phyloP scores from a whole-genome alignment of 164 flowering plant species.

The Sedum album region DNA sequence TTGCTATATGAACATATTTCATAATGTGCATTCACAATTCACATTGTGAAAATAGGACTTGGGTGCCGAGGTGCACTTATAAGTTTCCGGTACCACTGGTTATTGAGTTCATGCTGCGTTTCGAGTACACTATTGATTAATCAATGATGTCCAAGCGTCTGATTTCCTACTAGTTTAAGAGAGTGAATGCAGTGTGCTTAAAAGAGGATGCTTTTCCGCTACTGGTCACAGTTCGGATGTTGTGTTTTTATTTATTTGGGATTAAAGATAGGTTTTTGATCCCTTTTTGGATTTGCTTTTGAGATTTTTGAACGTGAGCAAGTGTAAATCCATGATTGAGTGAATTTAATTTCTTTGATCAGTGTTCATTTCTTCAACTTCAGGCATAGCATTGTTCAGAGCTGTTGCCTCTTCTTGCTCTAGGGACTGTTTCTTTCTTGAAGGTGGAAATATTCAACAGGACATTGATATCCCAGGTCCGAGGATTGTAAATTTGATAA shows the following conservation, averaged over 20 bases:
- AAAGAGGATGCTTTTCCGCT: too few relatives aligned
- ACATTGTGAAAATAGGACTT: neutral
- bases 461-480: slow-evolving; percentile 39
- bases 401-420: slow-evolving; percentile 87
- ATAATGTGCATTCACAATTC: too few relatives aligned
- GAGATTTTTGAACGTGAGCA: neutral
- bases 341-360: neutral
- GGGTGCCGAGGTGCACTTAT: neutral
- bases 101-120: neutral
- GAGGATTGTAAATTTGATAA: slow-evolving; percentile 54
- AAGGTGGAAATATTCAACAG: slow-evolving; percentile 69
- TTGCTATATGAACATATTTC: too few relatives aligned
- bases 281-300: too few relatives aligned
- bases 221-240: too few relatives aligned
- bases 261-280: too few relatives aligned
- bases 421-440: slow-evolving; percentile 52
- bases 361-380: slow-evolving; percentile 7
- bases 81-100: neutral
- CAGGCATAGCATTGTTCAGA: slow-evolving; percentile 96
- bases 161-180: too few relatives aligned
- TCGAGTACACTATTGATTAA: neutral
- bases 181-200: too few relatives aligned
- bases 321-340: neutral
- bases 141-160: neutral
- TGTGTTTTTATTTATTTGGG: too few relatives aligned